Conservation (phyloP, 345 rosid species). For the Lumnitzera racemosa region DNA sequence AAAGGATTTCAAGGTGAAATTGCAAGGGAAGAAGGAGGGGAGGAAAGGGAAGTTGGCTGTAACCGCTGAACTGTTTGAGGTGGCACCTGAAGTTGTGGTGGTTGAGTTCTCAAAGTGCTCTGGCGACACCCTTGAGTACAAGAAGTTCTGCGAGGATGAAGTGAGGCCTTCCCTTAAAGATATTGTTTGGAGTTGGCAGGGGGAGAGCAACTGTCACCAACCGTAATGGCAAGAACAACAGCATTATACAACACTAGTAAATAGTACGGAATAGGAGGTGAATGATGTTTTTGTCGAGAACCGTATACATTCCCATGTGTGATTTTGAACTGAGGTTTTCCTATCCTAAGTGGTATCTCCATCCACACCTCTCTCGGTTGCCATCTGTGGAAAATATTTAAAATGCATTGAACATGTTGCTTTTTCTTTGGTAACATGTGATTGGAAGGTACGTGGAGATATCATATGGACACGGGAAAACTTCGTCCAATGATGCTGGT, state of each 20-base stretch:
- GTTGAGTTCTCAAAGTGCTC: constrained; percentile 33
- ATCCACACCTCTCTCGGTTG: too few relatives aligned
- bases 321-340: too few relatives aligned
- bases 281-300: too few relatives aligned
- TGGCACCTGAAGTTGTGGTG: constrained; percentile 33
- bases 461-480: too few relatives aligned
- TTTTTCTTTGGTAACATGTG: too few relatives aligned
- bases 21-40: constrained; percentile 34
- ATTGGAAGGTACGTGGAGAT: too few relatives aligned
- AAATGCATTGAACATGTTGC: too few relatives aligned
- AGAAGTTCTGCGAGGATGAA: constrained; percentile 31
- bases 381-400: too few relatives aligned
- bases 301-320: too few relatives aligned
- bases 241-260: neutral
- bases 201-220: constrained; percentile 17
- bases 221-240: neutral
- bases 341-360: too few relatives aligned
- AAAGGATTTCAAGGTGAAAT: constrained; percentile 32
- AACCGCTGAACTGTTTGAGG: constrained; percentile 34
- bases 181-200: constrained; percentile 51
- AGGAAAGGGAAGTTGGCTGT: constrained; percentile 35
- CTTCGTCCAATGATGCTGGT: too few relatives aligned
- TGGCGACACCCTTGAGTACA: constrained; percentile 41
- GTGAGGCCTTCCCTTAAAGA: constrained; percentile 41
- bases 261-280: too few relatives aligned